Percentiles rank a stretch among this genome's conserved stretches.
phyloP scores from a whole-genome alignment of 2,329 filamentous ascomycete species.

The Clarireedia monteithiana region DNA sequence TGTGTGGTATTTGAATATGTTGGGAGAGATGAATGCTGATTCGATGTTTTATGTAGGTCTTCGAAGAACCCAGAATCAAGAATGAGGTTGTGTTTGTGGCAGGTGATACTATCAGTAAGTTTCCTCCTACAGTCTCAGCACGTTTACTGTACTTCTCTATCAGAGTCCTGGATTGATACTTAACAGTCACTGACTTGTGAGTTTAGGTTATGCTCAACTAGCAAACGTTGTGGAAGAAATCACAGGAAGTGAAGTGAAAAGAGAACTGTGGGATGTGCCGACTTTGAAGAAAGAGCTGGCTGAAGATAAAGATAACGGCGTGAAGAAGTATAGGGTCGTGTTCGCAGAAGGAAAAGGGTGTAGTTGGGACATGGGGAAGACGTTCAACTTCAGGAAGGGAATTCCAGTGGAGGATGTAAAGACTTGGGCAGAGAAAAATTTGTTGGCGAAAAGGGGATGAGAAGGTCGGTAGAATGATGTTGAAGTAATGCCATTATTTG shows the following conservation, averaged over 20 bases:
- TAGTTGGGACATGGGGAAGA: constrained; percentile 46
- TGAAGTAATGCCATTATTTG: no score
- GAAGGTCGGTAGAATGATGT: no score
- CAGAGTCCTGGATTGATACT: no score
- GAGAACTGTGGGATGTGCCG: constrained; percentile 11
- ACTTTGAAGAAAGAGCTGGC: constrained; percentile 38
- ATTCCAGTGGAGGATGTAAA: constrained; percentile 33
- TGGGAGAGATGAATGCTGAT: neutral
- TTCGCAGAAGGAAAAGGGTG: constrained; percentile 53
- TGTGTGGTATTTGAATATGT: no score
- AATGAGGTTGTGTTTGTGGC: constrained; percentile 46
- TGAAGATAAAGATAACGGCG: constrained; percentile 34
- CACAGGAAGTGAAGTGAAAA: constrained; percentile 35
- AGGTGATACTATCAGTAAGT: constrained; percentile 49
- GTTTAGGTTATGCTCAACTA: constrained; percentile 38
- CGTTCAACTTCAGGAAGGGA: constrained; percentile 43
- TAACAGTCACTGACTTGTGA: no score
- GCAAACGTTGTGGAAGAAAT: constrained; percentile 44
- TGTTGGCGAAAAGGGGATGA: neutral
- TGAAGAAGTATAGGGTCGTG: constrained; percentile 53
- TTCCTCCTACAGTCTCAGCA: neutral
- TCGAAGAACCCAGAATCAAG: constrained; percentile 31
- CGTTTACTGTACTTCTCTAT: neutral
- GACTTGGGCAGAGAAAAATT: neutral
- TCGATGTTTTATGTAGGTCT: neutral